Evolutionary conservation across 139 green algal species (phyloP).

Genomic region (Pleodorina starrii): DNA sequence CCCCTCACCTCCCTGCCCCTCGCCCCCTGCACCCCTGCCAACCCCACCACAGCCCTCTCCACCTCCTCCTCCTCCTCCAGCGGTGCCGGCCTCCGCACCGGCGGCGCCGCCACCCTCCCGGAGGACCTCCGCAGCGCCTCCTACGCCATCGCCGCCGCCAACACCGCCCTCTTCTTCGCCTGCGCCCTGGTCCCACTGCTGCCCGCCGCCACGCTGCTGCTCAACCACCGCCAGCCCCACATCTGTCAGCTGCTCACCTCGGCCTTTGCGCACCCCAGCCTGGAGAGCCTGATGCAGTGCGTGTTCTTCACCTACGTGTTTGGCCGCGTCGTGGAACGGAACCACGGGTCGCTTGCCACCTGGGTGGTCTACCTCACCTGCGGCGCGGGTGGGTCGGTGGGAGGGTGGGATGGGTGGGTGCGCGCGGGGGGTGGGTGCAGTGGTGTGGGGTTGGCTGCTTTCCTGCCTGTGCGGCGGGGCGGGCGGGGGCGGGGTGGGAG

Average conservation of each 20-base stretch:
- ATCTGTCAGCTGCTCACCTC: slow-evolving; percentile 50
- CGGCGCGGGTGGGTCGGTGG: slow-evolving; percentile 42
- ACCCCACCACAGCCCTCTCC: background rate
- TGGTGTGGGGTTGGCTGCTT: too few species aligned
- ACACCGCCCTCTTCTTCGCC: background rate
- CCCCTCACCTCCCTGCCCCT: background rate
- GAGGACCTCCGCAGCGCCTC: slow-evolving; percentile 39
- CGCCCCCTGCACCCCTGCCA: background rate
- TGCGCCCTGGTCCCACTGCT: slow-evolving; percentile 43
- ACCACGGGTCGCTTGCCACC: slow-evolving; percentile 27
- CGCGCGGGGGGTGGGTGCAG: too few species aligned
- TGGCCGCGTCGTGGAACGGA: slow-evolving; percentile 53
- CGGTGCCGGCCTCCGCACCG: background rate
- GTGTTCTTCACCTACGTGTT: slow-evolving; percentile 58
- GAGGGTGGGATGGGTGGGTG: too few species aligned
- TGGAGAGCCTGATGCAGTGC: slow-evolving; percentile 41
- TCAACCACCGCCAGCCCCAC: slow-evolving; percentile 32
- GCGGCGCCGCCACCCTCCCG: background rate
- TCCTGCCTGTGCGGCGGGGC: too few species aligned
- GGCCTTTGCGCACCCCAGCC: slow-evolving; percentile 30
- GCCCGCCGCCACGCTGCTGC: slow-evolving; percentile 7
- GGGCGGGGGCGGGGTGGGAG: too few species aligned
- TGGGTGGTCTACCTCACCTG: slow-evolving; percentile 45
- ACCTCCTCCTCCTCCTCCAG: background rate
- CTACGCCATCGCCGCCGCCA: slow-evolving; percentile 30